Conservation (phyloP, 225 moss, liverwort and hornwort genomes). For the Climacium dendroides region DNA sequence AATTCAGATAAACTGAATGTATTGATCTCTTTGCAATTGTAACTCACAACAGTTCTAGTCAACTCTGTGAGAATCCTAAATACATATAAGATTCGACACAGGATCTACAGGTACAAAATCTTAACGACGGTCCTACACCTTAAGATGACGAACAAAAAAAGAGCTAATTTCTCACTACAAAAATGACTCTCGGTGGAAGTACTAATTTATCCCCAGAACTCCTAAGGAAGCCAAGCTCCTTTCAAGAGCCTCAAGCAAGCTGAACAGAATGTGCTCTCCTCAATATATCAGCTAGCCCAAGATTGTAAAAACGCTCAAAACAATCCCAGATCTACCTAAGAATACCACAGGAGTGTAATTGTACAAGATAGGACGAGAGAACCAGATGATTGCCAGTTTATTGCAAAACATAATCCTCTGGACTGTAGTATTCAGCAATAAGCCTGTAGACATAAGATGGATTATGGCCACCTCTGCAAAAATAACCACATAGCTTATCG, state of each 20-base stretch:
- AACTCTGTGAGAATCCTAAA: background rate
- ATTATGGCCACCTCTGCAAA: conserved; percentile 91
- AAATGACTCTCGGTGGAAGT: background rate
- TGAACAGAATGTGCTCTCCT: background rate
- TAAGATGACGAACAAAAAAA: background rate
- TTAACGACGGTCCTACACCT: background rate
- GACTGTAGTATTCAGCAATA: conserved; percentile 95
- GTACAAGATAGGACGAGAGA: background rate
- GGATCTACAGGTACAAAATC: background rate
- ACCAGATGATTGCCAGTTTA: conserved; percentile 5
- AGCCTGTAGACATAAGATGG: conserved; percentile 96
- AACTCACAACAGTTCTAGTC: background rate
- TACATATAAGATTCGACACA: background rate
- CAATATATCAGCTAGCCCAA: background rate
- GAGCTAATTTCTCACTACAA: conserved; percentile 7
- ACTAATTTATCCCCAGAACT: background rate
- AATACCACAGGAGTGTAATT: background rate
- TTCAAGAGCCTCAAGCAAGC: background rate
- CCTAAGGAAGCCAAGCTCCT: background rate
- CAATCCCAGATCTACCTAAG: background rate
- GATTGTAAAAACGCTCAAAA: background rate
- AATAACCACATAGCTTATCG: background rate
- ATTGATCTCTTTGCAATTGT: background rate
- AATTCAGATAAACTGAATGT: background rate
- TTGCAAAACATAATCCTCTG: conserved; percentile 90